Evolutionary conservation across 805 yeast species (phyloP).

Genomic region (Pichia nakasei): DNA sequence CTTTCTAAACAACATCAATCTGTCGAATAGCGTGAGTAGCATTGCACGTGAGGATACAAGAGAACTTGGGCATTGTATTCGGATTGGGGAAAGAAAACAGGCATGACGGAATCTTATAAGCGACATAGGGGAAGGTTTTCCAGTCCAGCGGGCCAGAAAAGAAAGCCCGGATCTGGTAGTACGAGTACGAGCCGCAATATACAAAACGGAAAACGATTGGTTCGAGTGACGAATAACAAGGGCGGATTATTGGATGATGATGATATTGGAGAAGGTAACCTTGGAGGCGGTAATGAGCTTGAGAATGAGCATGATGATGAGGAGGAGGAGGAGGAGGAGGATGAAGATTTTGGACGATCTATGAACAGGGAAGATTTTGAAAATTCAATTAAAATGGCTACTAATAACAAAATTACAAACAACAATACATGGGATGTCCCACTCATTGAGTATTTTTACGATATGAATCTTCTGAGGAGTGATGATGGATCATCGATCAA

Average conservation of each 20-base stretch:
- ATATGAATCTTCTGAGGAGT: conserved; percentile 35
- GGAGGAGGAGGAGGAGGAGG: conserved; percentile 1
- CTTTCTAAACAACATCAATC: no score
- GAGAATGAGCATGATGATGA: background rate
- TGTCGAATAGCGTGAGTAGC: no score
- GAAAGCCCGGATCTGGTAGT: background rate
- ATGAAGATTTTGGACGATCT: background rate
- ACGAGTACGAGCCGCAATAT: background rate
- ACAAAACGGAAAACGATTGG: background rate
- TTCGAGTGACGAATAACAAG: background rate
- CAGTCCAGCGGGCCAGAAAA: background rate
- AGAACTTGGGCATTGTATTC: no score
- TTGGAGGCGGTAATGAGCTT: no score
- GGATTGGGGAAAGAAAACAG: no score
- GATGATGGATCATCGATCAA: conserved; percentile 37
- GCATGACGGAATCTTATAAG: no score
- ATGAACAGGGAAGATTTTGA: conserved; percentile 15
- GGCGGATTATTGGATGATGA: background rate
- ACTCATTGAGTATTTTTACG: conserved; percentile 44
- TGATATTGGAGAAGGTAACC: background rate
- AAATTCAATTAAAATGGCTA: conserved; percentile 18
- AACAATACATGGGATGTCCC: conserved; percentile 43
- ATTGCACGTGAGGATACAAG: no score
- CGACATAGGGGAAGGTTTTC: background rate
- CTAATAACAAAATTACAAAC: conserved; percentile 36